Conservation (phyloP, 208 protist genomes). For the Trypanosoma avium region DNA sequence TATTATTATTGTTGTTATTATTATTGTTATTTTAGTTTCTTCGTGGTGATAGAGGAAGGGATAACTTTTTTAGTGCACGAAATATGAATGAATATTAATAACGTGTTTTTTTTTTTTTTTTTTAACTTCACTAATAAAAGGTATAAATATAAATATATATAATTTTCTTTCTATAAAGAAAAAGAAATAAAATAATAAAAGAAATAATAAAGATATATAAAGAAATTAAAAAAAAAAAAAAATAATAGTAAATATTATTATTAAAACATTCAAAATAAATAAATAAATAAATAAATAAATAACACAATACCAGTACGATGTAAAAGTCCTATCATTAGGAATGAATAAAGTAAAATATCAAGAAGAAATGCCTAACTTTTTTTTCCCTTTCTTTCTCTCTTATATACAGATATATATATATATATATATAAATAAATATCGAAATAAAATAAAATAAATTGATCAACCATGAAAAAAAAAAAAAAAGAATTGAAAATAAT, state of each 20-base stretch:
- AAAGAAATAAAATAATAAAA: background rate
- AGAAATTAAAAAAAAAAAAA: background rate
- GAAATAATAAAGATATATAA: background rate
- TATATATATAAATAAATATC: background rate
- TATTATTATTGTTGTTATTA: too few relatives aligned
- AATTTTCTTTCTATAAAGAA: constrained; percentile 9
- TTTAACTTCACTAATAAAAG: constrained; percentile 14
- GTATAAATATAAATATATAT: constrained; percentile 21
- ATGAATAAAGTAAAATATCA: too few relatives aligned
- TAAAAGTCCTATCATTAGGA: too few relatives aligned
- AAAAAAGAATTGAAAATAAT: constrained; percentile 1
- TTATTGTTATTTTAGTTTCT: too few relatives aligned
- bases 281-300: constrained; percentile 1
- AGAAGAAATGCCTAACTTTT: background rate
- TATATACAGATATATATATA: background rate
- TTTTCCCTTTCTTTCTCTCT: background rate
- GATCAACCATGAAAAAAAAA: too few relatives aligned
- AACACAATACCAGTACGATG: background rate
- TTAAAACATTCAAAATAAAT: background rate
- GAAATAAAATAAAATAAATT: constrained; percentile 18
- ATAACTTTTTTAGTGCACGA: too few relatives aligned
- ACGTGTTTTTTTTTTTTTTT: constrained; percentile 6
- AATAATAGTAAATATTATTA: background rate
- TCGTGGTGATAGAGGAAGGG: too few relatives aligned
- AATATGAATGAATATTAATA: too few relatives aligned